These are phyloP conservation scores for Carnegiea gigantea DNA, from an alignment of 179 eudicot genomes.

Conservation along the genomic window DNA sequence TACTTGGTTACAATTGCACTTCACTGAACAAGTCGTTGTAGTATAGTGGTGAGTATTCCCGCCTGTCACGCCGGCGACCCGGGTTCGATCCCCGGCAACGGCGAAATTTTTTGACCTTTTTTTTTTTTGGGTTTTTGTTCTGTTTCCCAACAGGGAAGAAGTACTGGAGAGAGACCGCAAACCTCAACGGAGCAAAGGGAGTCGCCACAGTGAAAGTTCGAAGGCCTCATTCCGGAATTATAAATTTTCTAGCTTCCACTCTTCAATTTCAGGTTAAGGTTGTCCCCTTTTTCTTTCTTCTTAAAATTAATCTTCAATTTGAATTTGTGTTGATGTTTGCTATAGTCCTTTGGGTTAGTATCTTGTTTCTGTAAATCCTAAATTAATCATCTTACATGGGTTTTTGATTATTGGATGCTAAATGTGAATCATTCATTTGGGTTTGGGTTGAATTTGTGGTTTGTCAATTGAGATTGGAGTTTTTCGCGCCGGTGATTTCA, in stretches of 20 bases:
- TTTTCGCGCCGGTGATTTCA: not conserved
- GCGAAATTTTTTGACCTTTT: constrained; percentile 16
- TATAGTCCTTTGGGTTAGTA: not conserved
- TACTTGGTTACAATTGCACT: too few species aligned
- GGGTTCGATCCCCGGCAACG: constrained; percentile 99
- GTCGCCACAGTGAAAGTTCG: too few species aligned
- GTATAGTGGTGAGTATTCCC: constrained; percentile 99
- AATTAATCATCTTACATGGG: not conserved
- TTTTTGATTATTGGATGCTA: not conserved
- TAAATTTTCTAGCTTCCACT: not conserved
- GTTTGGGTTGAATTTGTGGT: not conserved
- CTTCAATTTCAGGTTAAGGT: not conserved
- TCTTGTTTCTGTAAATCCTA: not conserved
- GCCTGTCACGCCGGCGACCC: constrained; percentile 99
- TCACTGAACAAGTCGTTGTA: constrained; percentile 58
- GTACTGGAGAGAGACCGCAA: too few species aligned
- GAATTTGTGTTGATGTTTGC: not conserved
- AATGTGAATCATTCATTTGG: not conserved
- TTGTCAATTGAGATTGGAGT: not conserved
- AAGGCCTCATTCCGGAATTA: too few species aligned
- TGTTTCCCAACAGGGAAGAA: too few species aligned
- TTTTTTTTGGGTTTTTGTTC: too few species aligned
- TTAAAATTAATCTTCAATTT: not conserved
- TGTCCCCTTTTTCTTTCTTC: not conserved
- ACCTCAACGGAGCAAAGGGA: too few species aligned